Evolutionary conservation across 108 stramenopile genomes (phyloP).

Genomic region (Heterococcus sp.): DNA sequence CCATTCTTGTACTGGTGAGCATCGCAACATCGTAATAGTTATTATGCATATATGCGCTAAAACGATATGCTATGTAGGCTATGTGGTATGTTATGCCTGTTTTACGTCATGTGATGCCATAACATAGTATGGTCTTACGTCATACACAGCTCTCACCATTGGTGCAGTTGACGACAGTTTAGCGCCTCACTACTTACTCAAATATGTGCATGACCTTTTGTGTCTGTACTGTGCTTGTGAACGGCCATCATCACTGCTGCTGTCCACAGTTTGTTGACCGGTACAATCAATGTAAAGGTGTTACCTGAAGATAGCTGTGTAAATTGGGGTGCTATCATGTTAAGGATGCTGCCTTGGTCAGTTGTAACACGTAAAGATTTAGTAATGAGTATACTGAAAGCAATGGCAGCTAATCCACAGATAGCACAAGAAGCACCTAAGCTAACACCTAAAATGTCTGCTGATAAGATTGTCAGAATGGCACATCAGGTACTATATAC

Average conservation of each 20-base stretch:
- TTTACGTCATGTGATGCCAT: too few species aligned
- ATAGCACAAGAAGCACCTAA: slow-evolving; percentile 80
- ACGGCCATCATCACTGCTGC: too few species aligned
- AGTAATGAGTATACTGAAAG: slow-evolving; percentile 85
- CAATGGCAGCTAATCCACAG: slow-evolving; percentile 82
- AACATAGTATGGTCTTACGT: too few species aligned
- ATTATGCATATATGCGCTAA: too few species aligned
- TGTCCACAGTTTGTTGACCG: slow-evolving; percentile 59
- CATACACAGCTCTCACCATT: too few species aligned
- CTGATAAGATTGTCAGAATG: slow-evolving; percentile 51
- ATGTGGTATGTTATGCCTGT: too few species aligned
- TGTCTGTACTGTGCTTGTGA: not conserved
- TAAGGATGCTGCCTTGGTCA: slow-evolving; percentile 76
- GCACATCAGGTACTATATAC: slow-evolving; percentile 13
- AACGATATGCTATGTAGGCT: too few species aligned
- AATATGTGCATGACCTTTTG: not conserved
- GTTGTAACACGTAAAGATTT: slow-evolving; percentile 80
- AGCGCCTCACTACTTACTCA: not conserved
- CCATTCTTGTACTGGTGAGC: too few species aligned
- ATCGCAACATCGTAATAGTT: too few species aligned
- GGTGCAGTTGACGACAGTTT: too few species aligned
- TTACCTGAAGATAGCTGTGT: slow-evolving; percentile 86
- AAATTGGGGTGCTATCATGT: slow-evolving; percentile 85
- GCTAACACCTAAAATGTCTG: slow-evolving; percentile 73
- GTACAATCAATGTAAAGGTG: slow-evolving; percentile 81